Evolutionary conservation across 2,329 filamentous ascomycete species (phyloP).

Genomic region (Claviceps quebecensis): DNA sequence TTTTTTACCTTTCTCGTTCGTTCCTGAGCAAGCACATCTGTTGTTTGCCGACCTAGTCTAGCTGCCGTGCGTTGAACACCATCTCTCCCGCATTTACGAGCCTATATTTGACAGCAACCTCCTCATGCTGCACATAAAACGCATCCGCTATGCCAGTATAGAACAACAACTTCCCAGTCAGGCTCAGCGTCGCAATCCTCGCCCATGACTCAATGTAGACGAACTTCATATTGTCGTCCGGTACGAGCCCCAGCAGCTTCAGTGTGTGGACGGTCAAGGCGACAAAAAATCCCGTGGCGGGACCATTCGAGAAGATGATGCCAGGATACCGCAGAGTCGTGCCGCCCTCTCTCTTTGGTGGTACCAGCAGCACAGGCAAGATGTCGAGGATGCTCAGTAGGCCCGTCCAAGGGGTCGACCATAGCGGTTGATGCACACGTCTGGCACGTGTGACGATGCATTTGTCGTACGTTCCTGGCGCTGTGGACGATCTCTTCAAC

Average conservation of each 20-base stretch:
- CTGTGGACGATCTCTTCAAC: conserved; percentile 13
- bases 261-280: conserved; percentile 34
- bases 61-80: conserved; percentile 23
- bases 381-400: conserved; percentile 52
- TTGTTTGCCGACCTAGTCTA: conserved; percentile 8
- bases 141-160: conserved; percentile 52
- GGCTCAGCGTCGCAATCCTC: conserved; percentile 64
- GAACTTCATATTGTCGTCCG: conserved; percentile 47
- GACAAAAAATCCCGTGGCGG: conserved; percentile 73
- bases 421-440: conserved; percentile 65
- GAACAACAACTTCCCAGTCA: conserved; percentile 68
- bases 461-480: conserved; percentile 44
- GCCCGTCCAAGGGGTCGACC: conserved; percentile 57
- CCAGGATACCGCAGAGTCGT: conserved; percentile 42
- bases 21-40: not conserved
- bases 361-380: conserved; percentile 36
- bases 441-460: conserved; percentile 61
- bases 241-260: conserved; percentile 30
- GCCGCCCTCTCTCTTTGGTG: conserved; percentile 12
- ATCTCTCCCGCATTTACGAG: conserved; percentile 24
- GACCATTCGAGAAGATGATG: conserved; percentile 74
- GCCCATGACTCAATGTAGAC: conserved; percentile 93
- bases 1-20: not conserved
- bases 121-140: conserved; percentile 71
- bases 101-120: conserved; percentile 36